phyloP scores from a whole-genome alignment of 352 stramenopile genomes.

The Elongisporangium anandrum region DNA sequence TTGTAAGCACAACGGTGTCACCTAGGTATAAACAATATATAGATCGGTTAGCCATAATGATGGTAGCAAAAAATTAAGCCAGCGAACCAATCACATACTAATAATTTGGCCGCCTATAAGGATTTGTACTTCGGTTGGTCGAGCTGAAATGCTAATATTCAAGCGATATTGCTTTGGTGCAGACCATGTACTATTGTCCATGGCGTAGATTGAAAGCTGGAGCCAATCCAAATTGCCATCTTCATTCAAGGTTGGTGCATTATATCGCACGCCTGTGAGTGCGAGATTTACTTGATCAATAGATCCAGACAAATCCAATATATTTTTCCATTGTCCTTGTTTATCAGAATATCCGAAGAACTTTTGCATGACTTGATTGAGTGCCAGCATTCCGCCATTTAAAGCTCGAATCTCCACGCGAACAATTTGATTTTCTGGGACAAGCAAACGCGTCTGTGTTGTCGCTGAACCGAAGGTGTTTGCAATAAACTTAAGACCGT shows the following conservation, averaged over 20 bases:
- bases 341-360: slow-evolving; percentile 5
- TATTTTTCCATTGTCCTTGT: background rate
- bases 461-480: background rate
- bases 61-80: background rate
- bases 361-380: slow-evolving; percentile 6
- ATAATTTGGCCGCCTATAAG: background rate
- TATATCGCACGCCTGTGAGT: background rate
- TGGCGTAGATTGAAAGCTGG: background rate
- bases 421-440: background rate
- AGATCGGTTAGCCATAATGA: no score
- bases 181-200: background rate
- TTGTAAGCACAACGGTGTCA: background rate
- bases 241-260: background rate
- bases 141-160: background rate
- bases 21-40: background rate
- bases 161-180: background rate
- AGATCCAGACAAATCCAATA: background rate
- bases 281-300: background rate
- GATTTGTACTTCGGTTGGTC: background rate
- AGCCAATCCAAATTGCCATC: background rate
- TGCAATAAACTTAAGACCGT: background rate
- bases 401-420: background rate
- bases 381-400: background rate
- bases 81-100: background rate
- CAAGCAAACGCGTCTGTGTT: no score